These are phyloP conservation scores for Heritiera fomes DNA, from an alignment of 345 rosid species.

Conservation along the genomic window DNA sequence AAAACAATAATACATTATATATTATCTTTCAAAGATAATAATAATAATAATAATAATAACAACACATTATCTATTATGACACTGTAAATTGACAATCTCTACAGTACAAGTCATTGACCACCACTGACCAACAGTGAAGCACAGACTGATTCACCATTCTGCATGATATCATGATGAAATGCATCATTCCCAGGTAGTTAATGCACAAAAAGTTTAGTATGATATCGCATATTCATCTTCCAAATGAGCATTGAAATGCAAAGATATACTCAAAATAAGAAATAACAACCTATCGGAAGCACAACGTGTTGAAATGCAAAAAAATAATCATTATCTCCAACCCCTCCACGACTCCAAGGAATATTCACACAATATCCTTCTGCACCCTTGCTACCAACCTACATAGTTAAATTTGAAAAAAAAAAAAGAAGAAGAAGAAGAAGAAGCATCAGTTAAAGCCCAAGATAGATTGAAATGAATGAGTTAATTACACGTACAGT, in stretches of 20 bases:
- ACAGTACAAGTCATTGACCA: neutral
- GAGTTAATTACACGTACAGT: neutral
- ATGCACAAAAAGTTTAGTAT: neutral
- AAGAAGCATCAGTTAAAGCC: neutral
- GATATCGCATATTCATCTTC: conserved; percentile 11
- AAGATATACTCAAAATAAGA: conserved; percentile 4
- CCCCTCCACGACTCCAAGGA: conserved; percentile 97
- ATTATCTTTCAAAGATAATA: neutral
- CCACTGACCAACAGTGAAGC: neutral
- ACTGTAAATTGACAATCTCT: neutral
- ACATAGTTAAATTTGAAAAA: conserved; percentile 23
- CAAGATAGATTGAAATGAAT: neutral
- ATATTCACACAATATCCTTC: conserved; percentile 94
- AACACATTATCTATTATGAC: neutral
- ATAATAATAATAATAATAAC: no score
- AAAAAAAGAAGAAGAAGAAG: neutral
- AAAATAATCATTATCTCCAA: conserved; percentile 90
- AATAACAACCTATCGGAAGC: conserved; percentile 81
- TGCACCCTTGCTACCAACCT: conserved; percentile 87
- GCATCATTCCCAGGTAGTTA: neutral
- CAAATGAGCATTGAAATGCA: conserved; percentile 1
- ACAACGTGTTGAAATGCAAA: conserved; percentile 89
- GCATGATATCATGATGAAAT: neutral
- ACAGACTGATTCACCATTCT: neutral
- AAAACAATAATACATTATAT: neutral